Conservation (phyloP, 2,329 filamentous ascomycete species). For the Phyllosticta ampelicida region DNA sequence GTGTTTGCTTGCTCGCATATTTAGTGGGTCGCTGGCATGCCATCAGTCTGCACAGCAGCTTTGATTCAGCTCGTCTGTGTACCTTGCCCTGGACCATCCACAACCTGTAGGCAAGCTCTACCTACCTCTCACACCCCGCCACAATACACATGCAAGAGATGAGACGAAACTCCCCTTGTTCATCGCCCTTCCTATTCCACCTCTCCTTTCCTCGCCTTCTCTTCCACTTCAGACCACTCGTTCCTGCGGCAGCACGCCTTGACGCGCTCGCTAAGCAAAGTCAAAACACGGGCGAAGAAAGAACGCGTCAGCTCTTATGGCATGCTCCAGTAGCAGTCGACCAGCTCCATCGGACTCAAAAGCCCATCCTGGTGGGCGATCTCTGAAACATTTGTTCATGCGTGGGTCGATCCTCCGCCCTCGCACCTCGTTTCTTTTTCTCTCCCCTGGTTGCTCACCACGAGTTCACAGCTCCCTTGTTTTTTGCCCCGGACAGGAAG, state of each 20-base stretch:
- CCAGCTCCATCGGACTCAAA: too few relatives aligned
- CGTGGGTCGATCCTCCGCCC: background rate
- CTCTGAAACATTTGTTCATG: background rate
- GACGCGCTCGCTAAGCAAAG: background rate
- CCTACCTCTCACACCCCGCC: background rate
- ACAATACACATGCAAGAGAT: background rate
- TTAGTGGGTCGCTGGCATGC: too few relatives aligned
- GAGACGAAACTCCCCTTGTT: background rate
- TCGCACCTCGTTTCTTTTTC: background rate
- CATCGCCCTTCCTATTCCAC: background rate
- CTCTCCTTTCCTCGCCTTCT: too few relatives aligned
- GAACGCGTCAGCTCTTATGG: background rate
- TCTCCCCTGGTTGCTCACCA: background rate
- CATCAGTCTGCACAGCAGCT: background rate
- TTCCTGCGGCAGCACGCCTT: background rate
- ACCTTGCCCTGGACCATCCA: background rate
- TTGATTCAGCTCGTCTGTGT: background rate
- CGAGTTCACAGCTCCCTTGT: background rate
- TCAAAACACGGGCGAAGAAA: background rate
- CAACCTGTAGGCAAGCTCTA: background rate
- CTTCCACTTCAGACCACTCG: background rate
- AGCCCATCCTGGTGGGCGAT: background rate
- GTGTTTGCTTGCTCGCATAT: too few relatives aligned
- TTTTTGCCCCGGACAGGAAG: background rate
- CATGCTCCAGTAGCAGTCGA: too few relatives aligned